These are phyloP conservation scores for Colletotrichum neosansevieriae DNA, from an alignment of 2,329 filamentous ascomycete genomes.

Conservation along the genomic window DNA sequence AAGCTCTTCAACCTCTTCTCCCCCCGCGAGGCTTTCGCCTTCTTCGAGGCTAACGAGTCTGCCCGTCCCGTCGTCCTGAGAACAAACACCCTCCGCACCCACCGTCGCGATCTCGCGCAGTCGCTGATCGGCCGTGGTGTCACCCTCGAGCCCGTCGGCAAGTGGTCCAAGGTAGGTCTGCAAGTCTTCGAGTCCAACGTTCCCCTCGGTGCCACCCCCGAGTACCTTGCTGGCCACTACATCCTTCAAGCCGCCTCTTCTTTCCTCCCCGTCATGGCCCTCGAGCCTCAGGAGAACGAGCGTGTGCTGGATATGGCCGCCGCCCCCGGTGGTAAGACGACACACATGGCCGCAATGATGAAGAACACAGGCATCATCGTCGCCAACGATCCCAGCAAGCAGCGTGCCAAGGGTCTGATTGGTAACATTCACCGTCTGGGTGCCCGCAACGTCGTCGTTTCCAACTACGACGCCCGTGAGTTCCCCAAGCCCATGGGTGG, in stretches of 20 bases:
- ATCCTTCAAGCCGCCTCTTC: conserved; percentile 97
- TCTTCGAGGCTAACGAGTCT: conserved; percentile 99
- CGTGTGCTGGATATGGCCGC: conserved; percentile 91
- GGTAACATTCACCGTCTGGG: conserved; percentile 97
- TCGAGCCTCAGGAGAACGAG: conserved; percentile 92
- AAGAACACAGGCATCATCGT: conserved; percentile 96
- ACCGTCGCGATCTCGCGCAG: conserved; percentile 85
- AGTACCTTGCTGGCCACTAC: conserved; percentile 97
- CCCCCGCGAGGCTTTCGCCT: conserved; percentile 93
- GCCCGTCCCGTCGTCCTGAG: conserved; percentile 93
- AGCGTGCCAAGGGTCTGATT: conserved; percentile 94
- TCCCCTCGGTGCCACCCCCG: conserved; percentile 92
- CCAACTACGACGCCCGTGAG: conserved; percentile 93
- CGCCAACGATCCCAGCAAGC: conserved; percentile 95
- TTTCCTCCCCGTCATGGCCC: conserved; percentile 97
- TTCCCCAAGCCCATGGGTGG: conserved; percentile 96
- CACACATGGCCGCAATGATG: conserved; percentile 96
- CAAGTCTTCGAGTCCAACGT: conserved; percentile 92
- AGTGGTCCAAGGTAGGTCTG: conserved; percentile 98
- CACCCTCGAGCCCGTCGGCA: conserved; percentile 94
- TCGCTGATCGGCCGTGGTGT: conserved; percentile 96
- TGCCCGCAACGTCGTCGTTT: conserved; percentile 88
- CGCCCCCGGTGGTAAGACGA: conserved; percentile 95
- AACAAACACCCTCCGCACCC: conserved; percentile 90
- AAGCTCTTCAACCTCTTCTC: conserved; percentile 95